Percentiles rank a stretch among this genome's conserved stretches.
These are phyloP conservation scores for Lentinula guzmanii DNA, from an alignment of 768 basidiomycete genomes.

Conservation along the genomic window DNA sequence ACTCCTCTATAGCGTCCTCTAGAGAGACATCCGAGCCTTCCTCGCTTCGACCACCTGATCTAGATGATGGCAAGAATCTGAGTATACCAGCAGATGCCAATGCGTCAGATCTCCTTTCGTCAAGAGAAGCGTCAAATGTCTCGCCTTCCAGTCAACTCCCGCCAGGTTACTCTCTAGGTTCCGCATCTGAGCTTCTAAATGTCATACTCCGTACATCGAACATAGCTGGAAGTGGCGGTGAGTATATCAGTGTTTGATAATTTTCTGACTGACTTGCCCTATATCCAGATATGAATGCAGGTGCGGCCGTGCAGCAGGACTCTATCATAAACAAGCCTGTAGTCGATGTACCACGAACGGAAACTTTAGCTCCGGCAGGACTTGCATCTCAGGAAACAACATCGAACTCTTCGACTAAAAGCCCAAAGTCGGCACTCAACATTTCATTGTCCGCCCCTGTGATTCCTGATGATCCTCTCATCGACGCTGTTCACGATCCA, in stretches of 20 bases:
- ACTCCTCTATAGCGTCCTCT: constrained; percentile 54
- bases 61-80: not conserved
- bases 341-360: not conserved
- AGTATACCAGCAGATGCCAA: not conserved
- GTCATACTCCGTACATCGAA: not conserved
- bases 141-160: not conserved
- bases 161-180: not conserved
- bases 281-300: not conserved
- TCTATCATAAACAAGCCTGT: not conserved
- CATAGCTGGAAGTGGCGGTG: not conserved
- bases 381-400: not conserved
- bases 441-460: not conserved
- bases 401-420: not conserved
- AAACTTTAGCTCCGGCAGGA: not conserved
- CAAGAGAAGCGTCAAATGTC: not conserved
- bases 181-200: not conserved
- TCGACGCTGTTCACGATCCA: not conserved
- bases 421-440: not conserved
- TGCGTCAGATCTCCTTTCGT: not conserved
- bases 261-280: not conserved
- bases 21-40: constrained; percentile 28
- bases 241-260: not conserved
- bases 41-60: constrained; percentile 15
- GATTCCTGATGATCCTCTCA: not conserved
- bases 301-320: not conserved